Evolutionary conservation across 2,329 filamentous ascomycete species (phyloP), one percentile per base, ranked within the genome.

Genomic region (Ceratocystis colombiana): DNA sequence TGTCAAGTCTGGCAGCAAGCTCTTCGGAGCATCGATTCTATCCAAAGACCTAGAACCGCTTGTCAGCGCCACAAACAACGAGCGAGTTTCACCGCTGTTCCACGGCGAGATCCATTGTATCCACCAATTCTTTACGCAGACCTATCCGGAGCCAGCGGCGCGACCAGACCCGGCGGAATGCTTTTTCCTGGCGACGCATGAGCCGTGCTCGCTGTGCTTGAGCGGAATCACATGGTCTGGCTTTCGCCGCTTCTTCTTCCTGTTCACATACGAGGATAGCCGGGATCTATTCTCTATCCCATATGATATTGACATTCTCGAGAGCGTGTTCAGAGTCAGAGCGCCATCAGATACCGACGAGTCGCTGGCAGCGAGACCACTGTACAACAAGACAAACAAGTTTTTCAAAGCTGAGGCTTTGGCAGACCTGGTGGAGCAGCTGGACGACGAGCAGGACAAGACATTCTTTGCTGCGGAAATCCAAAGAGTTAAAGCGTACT

Each of bases 31-130:
- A 2, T 80, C 82, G 8, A 80, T 84, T 68, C 74, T 84, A 3
- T 74, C 76, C 6, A 61, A 72, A 1, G 72, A 71, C 17, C 77
- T 84, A 5, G 57, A 69, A 0, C 75, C 79, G 1, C 72, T 80
- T 15, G 81, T 79, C 0, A 77, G 81, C 5, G 77, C 81, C 8
- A 84, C 80, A 59, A 84, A 84, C 75, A 79, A 84, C 72, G 82
- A 84, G 72, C 76, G 76, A 10, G 72, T 71, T 0, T 84, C 82
- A 3, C 82, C 82, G 1, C 76, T 84, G 3, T 76, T 84, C 7
- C 82, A 84, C 72, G 82, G 82, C 68, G 82, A 84, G 70, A 82
- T 84, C 72, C 82, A 83, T 72, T 84, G 82, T 75, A 83, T 84
- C 72, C 81, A 83, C 70, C 73, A 78, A 41, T 84, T 84, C 74